Base-by-base conservation (phyloP, 2,329 filamentous ascomycete species). In the Fusarium nanum region DNA sequence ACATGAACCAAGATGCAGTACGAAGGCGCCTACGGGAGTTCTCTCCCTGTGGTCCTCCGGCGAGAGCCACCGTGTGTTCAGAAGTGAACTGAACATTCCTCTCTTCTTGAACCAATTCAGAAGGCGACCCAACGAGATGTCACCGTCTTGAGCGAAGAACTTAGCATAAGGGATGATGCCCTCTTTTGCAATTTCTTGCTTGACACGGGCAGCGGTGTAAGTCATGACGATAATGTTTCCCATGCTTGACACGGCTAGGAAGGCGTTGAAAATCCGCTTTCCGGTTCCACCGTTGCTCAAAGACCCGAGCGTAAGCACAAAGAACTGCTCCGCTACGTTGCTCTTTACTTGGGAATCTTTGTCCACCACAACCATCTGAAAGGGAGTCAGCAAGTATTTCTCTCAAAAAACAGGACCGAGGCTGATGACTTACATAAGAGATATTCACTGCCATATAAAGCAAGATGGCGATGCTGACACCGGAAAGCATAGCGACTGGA, bases 131-230 rank as follows among this genome's bases (percentile, higher is more conserved):
- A 81, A 22, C 3, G 78, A 80, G 30, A 80, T 67, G 25, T 81
- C 79, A 3, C 67, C 72, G 44, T 81, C 78, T 42, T 78, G 76
- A 3, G 82, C 84, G 64, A 86, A 84, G 76, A 86, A 84, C 37
- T 81, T 79, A 6, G 84, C 81, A 56, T 78, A 85, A 0, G 86
- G 86, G 4, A 88, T 76, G 55, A 88, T 82, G 1, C 86, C 86
- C 73, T 88, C 84, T 70, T 89, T 88, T 10, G 87, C 87, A 45
- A 89, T 87, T 72, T 89, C 87, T 71, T 89, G 87, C 73, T 89
- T 88, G 20, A 89, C 83, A 64, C 85, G 80, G 5, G 85, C 82
- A 10, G 85, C 83, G 0, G 85, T 86, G 67, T 86, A 89, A 1
- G 86, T 89, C 77, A 86, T 86, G 22, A 86, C 84, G 14, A 88